phyloP scores from a whole-genome alignment of 1,284 basidiomycete genomes.

The Kwoniella shivajii region DNA sequence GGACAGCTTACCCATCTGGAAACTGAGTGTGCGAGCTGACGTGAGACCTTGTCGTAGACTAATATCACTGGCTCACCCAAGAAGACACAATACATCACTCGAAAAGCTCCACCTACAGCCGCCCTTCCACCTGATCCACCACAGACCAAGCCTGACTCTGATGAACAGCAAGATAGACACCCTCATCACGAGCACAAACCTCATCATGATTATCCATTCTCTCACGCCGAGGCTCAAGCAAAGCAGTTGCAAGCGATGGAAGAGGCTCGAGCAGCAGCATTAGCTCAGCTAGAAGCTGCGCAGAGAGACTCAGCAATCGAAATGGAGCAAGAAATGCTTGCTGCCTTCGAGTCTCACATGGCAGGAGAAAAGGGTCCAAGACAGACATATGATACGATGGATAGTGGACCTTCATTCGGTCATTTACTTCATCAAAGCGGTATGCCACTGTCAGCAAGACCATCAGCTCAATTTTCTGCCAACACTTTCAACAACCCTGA shows the following conservation, averaged over 20 bases:
- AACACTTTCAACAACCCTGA: slow-evolving; percentile 6
- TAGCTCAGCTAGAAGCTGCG: slow-evolving; percentile 33
- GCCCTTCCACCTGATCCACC: slow-evolving; percentile 10
- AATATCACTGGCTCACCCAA: slow-evolving; percentile 9
- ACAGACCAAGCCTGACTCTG: slow-evolving; percentile 15
- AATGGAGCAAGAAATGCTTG: slow-evolving; percentile 11
- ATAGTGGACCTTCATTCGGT: slow-evolving; percentile 49
- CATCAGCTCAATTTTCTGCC: slow-evolving; percentile 22
- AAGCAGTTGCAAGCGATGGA: slow-evolving; percentile 33
- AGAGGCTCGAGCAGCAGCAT: slow-evolving; percentile 30
- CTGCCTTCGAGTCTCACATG: not conserved
- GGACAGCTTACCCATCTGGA: not conserved
- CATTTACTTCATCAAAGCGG: slow-evolving; percentile 44
- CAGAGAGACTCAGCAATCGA: slow-evolving; percentile 7
- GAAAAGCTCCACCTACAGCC: slow-evolving; percentile 12
- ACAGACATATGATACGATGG: slow-evolving; percentile 39
- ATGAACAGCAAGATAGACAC: slow-evolving; percentile 6
- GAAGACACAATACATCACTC: slow-evolving; percentile 14
- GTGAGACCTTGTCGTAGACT: not conserved
- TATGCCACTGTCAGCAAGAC: slow-evolving; percentile 26
- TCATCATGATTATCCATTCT: slow-evolving; percentile 38
- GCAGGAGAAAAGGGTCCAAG: slow-evolving; percentile 28
- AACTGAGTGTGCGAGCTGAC: not conserved
- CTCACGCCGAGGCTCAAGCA: slow-evolving; percentile 27
- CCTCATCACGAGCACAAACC: slow-evolving; percentile 29